Evolutionary conservation across 1,284 basidiomycete species (phyloP), one percentile per base, ranked within the genome.

Genomic region (Puccinia novopanici): DNA sequence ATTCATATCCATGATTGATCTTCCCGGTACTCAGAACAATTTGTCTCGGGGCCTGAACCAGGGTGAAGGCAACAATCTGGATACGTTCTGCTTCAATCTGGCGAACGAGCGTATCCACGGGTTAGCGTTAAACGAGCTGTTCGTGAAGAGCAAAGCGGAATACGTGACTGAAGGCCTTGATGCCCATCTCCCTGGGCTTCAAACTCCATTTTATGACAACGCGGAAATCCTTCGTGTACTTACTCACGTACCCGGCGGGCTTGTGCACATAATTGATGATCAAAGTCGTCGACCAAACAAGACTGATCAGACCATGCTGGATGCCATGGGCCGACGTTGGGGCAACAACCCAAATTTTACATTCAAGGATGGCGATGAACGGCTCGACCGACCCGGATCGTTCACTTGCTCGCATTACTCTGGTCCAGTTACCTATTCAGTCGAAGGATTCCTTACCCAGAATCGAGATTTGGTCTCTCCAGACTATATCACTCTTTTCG

Each of bases 261-360:
- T 99, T 45, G 91, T 98, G 75, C 93, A 96, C 85, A 98, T 98
- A 86, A 94, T 98, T 91, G 95, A 98, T 85, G 96, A 99, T 85
- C 94, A 98, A 86, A 92, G 94, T 13, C 89, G 92, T 22, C 89
- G 92, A 57, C 89, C 90, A 82, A 95, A 94, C 87, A 96, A 95
- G 90, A 94, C 91, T 9, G 93, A 98, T 84, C 89, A 91, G 80
- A 94, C 92, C 4, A 97, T 98, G 94, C 90, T 96, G 22, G 94
- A 98, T 83, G 93, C 95, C 0, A 94, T 98, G 85, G 88, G 90
- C 76, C 98, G 98, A 87, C 90, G 95, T 3, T 98, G 95, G 93
- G 92, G 91, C 5, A 96, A 94, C 84, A 95, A 98, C 85, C 89
- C 92, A 0, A 92, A 91, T 0, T 98, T 98, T 90, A 93, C 77